These are phyloP conservation scores for Aspergillus haitiensis DNA, from an alignment of 495 filamentous ascomycete species.

Conservation along the genomic window DNA sequence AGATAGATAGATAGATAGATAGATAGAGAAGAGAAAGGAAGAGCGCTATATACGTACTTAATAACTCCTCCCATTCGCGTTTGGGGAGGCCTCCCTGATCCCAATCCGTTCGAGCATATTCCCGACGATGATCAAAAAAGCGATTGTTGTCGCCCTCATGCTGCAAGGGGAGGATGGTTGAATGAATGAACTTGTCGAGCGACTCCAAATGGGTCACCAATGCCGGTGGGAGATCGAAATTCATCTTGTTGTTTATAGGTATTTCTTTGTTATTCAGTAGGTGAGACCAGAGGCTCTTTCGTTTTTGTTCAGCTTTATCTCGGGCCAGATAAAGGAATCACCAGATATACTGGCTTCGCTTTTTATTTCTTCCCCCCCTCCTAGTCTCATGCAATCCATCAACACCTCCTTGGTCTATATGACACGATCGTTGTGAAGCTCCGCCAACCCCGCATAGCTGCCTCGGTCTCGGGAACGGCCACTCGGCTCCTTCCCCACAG, in stretches of 20 bases:
- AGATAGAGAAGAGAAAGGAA: neutral
- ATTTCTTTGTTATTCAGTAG: neutral
- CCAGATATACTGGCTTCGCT: neutral
- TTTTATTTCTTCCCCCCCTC: neutral
- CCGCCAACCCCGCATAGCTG: constrained; percentile 2
- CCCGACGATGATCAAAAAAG: constrained; percentile 62
- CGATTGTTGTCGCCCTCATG: constrained; percentile 53
- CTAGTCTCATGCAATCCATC: neutral
- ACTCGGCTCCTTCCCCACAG: constrained; percentile 4
- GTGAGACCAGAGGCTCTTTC: neutral
- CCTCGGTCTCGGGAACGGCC: constrained; percentile 13
- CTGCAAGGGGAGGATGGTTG: constrained; percentile 53
- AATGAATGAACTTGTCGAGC: constrained; percentile 56
- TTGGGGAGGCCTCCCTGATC: constrained; percentile 53
- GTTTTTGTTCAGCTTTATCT: neutral
- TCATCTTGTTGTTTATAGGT: constrained; percentile 39
- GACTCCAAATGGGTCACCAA: constrained; percentile 44
- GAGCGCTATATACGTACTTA: constrained; percentile 22
- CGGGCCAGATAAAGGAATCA: neutral
- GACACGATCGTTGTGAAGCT: neutral
- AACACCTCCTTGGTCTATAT: neutral
- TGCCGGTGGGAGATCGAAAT: constrained; percentile 54
- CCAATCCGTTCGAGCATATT: constrained; percentile 57
- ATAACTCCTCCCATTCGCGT: constrained; percentile 55
- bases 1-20: constrained; percentile 16